A percentile compares a stretch with the other conserved stretches of the same genome.
phyloP scores from a whole-genome alignment of 345 rosid genomes.

The Hibiscus tridactylites region DNA sequence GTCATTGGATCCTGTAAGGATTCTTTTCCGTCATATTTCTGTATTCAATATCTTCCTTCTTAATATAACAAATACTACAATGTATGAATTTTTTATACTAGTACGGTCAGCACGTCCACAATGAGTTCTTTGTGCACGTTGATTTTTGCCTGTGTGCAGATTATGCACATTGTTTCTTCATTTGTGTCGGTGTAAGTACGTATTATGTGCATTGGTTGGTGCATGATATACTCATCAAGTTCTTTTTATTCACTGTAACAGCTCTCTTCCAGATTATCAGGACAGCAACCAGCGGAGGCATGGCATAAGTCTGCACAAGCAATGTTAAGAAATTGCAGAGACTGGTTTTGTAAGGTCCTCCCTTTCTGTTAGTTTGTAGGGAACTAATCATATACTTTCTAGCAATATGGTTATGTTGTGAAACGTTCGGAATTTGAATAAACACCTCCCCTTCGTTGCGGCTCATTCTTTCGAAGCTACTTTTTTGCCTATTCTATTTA shows the following conservation, averaged over 20 bases:
- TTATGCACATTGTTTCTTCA: too few relatives aligned
- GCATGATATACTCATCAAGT: background rate
- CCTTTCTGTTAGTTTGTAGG: constrained; percentile 14
- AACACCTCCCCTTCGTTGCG: background rate
- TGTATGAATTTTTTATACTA: background rate
- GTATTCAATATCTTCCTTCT: background rate
- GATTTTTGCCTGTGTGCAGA: too few relatives aligned
- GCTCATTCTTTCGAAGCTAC: background rate
- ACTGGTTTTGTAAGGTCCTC: background rate
- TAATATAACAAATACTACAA: background rate
- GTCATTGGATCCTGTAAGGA: background rate
- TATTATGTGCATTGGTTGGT: too few relatives aligned
- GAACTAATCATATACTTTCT: constrained; percentile 6
- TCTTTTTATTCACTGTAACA: background rate
- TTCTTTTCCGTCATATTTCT: background rate
- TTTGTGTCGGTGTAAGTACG: too few relatives aligned
- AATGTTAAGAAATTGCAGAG: background rate
- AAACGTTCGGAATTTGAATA: constrained; percentile 9
- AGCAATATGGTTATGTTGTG: constrained; percentile 4
- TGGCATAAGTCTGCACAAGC: background rate
- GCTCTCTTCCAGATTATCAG: background rate
- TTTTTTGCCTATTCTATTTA: background rate
- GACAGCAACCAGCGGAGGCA: background rate
- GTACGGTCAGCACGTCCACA: background rate
- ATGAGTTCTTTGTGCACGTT: too few relatives aligned